phyloP scores from a whole-genome alignment of 108 stramenopile genomes.

The Pinguiococcus pyrenoidosus region DNA sequence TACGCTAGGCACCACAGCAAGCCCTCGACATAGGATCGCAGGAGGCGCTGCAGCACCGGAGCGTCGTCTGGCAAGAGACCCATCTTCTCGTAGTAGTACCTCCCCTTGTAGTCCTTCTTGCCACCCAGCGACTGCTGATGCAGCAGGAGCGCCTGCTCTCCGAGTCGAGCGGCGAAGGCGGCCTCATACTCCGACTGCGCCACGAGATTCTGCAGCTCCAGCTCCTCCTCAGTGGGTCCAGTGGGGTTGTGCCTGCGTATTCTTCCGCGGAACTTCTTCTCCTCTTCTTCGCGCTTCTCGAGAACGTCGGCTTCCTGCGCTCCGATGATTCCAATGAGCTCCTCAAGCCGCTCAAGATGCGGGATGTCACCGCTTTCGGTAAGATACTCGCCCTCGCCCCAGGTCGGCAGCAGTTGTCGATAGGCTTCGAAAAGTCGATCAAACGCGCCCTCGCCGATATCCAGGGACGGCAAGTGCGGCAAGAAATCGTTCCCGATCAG shows the following conservation, averaged over 20 bases:
- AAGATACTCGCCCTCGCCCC: constrained; percentile 59
- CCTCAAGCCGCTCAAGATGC: constrained; percentile 66
- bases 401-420: constrained; percentile 15
- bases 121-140: too few species aligned
- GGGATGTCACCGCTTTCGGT: constrained; percentile 66
- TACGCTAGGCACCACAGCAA: constrained; percentile 84
- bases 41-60: constrained; percentile 60
- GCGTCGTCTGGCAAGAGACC: constrained; percentile 59
- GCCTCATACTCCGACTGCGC: not conserved
- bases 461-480: constrained; percentile 83
- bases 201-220: not conserved
- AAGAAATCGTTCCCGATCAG: constrained; percentile 96
- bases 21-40: constrained; percentile 52
- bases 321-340: too few species aligned
- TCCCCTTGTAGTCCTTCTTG: constrained; percentile 25
- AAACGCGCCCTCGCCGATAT: constrained; percentile 85
- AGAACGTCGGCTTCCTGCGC: too few species aligned
- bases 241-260: too few species aligned
- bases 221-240: not conserved
- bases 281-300: too few species aligned
- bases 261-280: too few species aligned
- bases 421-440: constrained; percentile 75
- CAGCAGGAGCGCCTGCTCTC: not conserved
- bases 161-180: not conserved
- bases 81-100: constrained; percentile 81